Base-by-base conservation (phyloP, 257 asterid genomes). In the Fraxinus excelsior region DNA sequence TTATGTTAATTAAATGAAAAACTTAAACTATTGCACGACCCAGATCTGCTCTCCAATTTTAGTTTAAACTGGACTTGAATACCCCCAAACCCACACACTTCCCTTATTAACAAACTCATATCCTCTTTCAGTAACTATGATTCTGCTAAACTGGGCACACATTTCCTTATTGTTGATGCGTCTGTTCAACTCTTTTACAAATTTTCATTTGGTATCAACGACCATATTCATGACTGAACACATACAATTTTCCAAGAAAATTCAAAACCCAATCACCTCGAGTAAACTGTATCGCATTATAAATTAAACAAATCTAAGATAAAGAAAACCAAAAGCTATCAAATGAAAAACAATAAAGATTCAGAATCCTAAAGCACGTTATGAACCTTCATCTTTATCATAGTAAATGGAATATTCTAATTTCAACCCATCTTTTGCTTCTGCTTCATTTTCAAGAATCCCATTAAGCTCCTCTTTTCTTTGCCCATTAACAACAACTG, bases 41-140 rank as follows among this genome's bases (percentile, higher is more conserved):
- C 78, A n/a, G 79, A 82, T 76, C 85, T 81, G 76, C 74, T 26
- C 34, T 65, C 67, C 75, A 67, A 38, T 74, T 68, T 68, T 32
- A 32, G 56, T 8, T 35, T 64, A 37, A 70, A 32, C 67, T 4
- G 46, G 75, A 76, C 72, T 60, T 3, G 62, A 37, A 18, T 37
- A 60, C 37, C 49, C 62, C 9, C 42, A 2, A 38, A 38, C 60
- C 72, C 65, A 37, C 70, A 66, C 71, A 74, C 67, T 5, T 23
- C 46, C 14, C 18, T 42, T 14, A 35, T 29, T 70, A 67, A 21
- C 75, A 18, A 7, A 66, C 51, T 18, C 37, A 32, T 71, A 29
- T 26, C 71, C 64, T 21, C 70, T 49, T 72, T 34, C 77, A 62
- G 37, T 56, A 11, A 62, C 76, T 67, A n/a, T 62, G 49, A 42